Conservation (phyloP, 306 rosid species). For the Quercus variabilis region DNA sequence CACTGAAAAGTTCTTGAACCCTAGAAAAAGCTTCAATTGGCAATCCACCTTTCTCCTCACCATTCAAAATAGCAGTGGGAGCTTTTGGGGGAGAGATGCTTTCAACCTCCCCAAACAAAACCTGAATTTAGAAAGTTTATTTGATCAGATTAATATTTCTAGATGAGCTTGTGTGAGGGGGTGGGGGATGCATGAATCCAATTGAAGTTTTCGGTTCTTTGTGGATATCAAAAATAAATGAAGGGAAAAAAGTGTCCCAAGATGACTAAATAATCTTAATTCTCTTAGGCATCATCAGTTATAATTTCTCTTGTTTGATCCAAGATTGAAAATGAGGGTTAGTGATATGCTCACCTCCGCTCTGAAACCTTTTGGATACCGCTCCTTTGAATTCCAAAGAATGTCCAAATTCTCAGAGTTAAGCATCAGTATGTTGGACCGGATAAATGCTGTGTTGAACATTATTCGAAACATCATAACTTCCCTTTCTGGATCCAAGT, state of each 20-base stretch:
- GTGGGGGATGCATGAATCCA: neutral
- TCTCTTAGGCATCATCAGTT: neutral
- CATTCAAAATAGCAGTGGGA: constrained; percentile 72
- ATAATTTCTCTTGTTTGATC: neutral
- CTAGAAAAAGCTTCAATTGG: constrained; percentile 96
- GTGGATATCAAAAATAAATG: neutral
- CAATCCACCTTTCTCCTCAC: constrained; percentile 94
- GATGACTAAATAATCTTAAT: neutral
- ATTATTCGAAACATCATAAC: constrained; percentile 96
- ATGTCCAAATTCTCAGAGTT: constrained; percentile 86
- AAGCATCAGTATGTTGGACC: constrained; percentile 88
- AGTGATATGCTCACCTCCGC: constrained; percentile 67
- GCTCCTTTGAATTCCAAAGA: constrained; percentile 92
- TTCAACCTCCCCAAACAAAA: constrained; percentile 93
- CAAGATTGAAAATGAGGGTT: constrained; percentile 12
- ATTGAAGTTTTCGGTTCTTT: neutral
- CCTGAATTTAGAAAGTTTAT: constrained; percentile 46
- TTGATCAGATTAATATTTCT: constrained; percentile 23
- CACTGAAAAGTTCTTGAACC: constrained; percentile 94
- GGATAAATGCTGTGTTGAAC: constrained; percentile 93
- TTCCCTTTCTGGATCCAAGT: constrained; percentile 85
- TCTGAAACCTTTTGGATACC: constrained; percentile 85
- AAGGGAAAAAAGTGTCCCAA: neutral
- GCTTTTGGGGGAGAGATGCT: constrained; percentile 73
- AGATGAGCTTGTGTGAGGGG: neutral